These are phyloP conservation scores for Boletus rubescentipes DNA, from an alignment of 768 basidiomycete species.

Conservation along the genomic window DNA sequence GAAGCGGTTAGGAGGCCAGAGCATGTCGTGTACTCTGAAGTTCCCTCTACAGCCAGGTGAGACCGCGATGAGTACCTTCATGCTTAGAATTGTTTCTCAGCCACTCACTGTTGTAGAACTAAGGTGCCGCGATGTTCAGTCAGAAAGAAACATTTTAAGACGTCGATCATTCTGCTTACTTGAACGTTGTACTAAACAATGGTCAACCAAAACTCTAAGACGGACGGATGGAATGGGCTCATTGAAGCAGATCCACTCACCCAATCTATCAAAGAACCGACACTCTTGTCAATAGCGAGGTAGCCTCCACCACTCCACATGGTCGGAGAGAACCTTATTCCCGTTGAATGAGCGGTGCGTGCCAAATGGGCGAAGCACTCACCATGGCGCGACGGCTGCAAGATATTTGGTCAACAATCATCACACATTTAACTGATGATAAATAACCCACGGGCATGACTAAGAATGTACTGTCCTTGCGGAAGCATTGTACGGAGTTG, in stretches of 20 bases:
- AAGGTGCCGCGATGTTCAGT: background rate
- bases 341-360: background rate
- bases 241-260: conserved; percentile 21
- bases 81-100: background rate
- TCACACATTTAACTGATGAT: background rate
- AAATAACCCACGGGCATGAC: conserved; percentile 33
- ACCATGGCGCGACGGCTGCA: conserved; percentile 23
- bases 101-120: conserved; percentile 31
- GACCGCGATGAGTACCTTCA: background rate
- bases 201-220: background rate
- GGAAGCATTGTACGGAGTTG: conserved; percentile 34
- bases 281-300: conserved; percentile 32
- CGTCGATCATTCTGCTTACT: conserved; percentile 18
- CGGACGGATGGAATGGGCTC: background rate
- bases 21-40: conserved; percentile 39
- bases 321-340: conserved; percentile 19
- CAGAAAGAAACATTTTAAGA: no score
- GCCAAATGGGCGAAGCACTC: background rate
- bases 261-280: conserved; percentile 47
- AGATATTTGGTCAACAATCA: background rate
- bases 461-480: conserved; percentile 33
- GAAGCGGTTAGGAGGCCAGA: conserved; percentile 39
- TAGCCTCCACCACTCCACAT: conserved; percentile 34
- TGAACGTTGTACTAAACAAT: conserved; percentile 36
- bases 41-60: conserved; percentile 30